Conservation (phyloP, 2,329 filamentous ascomycete species). For the Xylariaceae sp. region DNA sequence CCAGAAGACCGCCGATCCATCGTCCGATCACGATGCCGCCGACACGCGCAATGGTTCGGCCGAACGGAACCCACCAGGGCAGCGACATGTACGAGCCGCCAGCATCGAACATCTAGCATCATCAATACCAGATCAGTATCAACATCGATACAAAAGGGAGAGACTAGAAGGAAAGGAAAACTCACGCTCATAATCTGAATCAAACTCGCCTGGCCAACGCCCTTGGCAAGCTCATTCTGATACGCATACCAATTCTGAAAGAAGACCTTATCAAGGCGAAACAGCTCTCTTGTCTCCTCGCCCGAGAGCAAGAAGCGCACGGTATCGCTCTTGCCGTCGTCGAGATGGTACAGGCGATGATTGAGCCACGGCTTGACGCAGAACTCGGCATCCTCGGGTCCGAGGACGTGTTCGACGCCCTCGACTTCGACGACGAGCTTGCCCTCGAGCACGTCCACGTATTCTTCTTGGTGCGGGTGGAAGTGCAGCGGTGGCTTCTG, state of each 20-base stretch:
- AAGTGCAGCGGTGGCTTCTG: slow-evolving; percentile 31
- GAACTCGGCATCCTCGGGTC: slow-evolving; percentile 30
- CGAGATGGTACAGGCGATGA: slow-evolving; percentile 26
- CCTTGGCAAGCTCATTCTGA: slow-evolving; percentile 29
- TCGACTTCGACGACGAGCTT: slow-evolving; percentile 29
- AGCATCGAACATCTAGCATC: slow-evolving; percentile 11
- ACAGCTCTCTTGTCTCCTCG: slow-evolving; percentile 25
- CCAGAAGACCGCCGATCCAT: slow-evolving; percentile 34
- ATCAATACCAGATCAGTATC: no score
- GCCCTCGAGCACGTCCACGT: slow-evolving; percentile 28
- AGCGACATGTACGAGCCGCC: slow-evolving; percentile 16
- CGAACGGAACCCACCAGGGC: slow-evolving; percentile 33
- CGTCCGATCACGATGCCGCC: slow-evolving; percentile 30
- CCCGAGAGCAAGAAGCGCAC: slow-evolving; percentile 21
- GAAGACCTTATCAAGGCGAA: slow-evolving; percentile 32
- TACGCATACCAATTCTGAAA: slow-evolving; percentile 38
- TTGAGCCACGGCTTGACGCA: slow-evolving; percentile 22
- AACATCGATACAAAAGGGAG: no score
- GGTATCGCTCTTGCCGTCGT: slow-evolving; percentile 16
- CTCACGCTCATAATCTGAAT: slow-evolving; percentile 33
- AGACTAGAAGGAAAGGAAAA: no score
- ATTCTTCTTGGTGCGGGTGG: slow-evolving; percentile 33
- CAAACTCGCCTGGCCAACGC: slow-evolving; percentile 27
- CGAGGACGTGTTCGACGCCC: slow-evolving; percentile 22
- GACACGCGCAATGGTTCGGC: slow-evolving; percentile 25